These are phyloP conservation scores for Nicotiana otophora DNA, from an alignment of 257 asterid genomes.

Conservation along the genomic window DNA sequence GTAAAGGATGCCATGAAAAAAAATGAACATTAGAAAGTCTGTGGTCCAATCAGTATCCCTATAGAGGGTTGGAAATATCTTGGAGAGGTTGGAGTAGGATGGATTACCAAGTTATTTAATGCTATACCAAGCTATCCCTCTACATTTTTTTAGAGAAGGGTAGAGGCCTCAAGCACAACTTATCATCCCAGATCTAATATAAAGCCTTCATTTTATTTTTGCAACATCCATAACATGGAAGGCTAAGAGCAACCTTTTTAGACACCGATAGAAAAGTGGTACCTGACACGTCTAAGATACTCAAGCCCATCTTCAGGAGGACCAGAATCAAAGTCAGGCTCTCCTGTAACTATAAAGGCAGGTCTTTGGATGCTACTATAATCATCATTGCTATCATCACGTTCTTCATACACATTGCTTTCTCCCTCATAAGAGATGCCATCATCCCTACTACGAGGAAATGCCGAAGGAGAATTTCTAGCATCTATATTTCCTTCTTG, in stretches of 20 bases:
- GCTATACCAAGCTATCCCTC: neutral
- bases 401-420: slow-evolving; percentile 44
- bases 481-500: slow-evolving; percentile 18
- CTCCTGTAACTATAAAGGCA: slow-evolving; percentile 73
- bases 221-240: neutral
- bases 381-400: slow-evolving; percentile 79
- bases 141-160: neutral
- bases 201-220: neutral
- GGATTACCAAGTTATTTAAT: slow-evolving; percentile 2
- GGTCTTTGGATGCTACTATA: slow-evolving; percentile 71
- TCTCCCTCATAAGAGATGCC: slow-evolving; percentile 35
- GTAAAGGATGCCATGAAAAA: neutral
- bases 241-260: neutral
- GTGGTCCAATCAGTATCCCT: neutral
- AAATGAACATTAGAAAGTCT: neutral
- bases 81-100: neutral
- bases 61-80: neutral
- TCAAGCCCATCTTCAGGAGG: slow-evolving; percentile 96
- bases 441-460: slow-evolving; percentile 28
- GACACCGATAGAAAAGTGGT: slow-evolving; percentile 19
- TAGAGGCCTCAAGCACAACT: neutral
- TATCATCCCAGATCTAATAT: neutral
- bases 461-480: slow-evolving; percentile 27
- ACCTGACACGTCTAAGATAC: slow-evolving; percentile 97
- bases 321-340: slow-evolving; percentile 92